These are phyloP conservation scores for Collybia mongolica DNA, from an alignment of 768 basidiomycete genomes.

Conservation along the genomic window DNA sequence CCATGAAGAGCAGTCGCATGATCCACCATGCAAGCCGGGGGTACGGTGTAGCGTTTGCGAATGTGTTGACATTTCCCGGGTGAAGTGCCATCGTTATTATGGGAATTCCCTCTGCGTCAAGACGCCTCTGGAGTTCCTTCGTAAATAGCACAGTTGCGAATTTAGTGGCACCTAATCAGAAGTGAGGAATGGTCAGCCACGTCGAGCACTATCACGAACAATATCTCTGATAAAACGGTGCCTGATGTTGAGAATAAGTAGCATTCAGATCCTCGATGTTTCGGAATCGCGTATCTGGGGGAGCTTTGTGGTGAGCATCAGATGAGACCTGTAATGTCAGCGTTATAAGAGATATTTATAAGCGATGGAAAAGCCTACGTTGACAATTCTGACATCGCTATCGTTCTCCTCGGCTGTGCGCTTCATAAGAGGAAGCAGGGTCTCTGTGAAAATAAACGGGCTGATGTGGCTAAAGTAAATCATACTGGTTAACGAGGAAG, in stretches of 20 bases:
- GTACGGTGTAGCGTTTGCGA: constrained; percentile 20
- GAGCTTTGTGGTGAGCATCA: constrained; percentile 18
- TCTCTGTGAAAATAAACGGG: constrained; percentile 52
- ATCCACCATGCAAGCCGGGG: constrained; percentile 15
- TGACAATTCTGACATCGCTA: constrained; percentile 61
- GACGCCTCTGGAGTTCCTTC: constrained; percentile 45
- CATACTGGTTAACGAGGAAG: neutral
- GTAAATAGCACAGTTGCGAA: constrained; percentile 50
- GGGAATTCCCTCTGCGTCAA: constrained; percentile 32
- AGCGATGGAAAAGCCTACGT: constrained; percentile 32
- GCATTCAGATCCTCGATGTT: constrained; percentile 33
- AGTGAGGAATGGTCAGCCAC: constrained; percentile 16
- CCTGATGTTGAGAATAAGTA: constrained; percentile 14
- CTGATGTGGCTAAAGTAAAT: constrained; percentile 43
- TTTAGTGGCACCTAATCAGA: constrained; percentile 44
- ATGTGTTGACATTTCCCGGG: constrained; percentile 29
- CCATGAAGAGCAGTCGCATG: constrained; percentile 15
- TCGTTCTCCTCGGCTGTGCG: constrained; percentile 44
- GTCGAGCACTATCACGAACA: constrained; percentile 20
- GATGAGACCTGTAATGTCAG: constrained; percentile 29
- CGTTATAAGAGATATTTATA: neutral
- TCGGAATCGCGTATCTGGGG: constrained; percentile 22
- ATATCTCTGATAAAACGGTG: constrained; percentile 12
- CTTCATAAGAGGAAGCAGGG: constrained; percentile 50
- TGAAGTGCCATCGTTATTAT: constrained; percentile 38